A percentile compares a stretch with the other conserved stretches of the same genome.
phyloP scores from a whole-genome alignment of 345 rosid genomes.

The Citrus maxima region DNA sequence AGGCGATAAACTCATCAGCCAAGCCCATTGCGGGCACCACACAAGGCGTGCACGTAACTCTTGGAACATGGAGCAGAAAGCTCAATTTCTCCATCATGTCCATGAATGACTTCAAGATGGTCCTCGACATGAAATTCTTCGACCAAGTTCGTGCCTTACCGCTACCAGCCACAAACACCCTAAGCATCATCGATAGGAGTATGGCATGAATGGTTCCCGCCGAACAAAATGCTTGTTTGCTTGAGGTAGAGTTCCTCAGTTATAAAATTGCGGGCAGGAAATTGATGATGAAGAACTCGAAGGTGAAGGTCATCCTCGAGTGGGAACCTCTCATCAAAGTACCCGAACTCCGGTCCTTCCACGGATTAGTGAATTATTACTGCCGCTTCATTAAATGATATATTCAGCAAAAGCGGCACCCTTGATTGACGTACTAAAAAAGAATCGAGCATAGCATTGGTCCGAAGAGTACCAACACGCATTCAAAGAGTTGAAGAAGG shows the following conservation, averaged over 20 bases:
- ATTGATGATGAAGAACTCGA: fast-evolving
- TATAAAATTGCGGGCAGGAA: fast-evolving
- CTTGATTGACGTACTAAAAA: fast-evolving
- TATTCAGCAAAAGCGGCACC: too few relatives aligned
- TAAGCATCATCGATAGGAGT: too few relatives aligned
- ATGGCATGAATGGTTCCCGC: too few relatives aligned
- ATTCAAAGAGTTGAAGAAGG: fast-evolving
- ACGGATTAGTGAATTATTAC: fast-evolving
- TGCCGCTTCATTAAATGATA: fast-evolving
- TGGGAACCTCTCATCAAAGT: fast-evolving
- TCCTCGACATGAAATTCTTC: fast-evolving
- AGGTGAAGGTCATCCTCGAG: too few relatives aligned
- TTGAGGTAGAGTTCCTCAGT: too few relatives aligned
- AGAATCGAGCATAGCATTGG: too few relatives aligned
- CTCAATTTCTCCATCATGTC: too few relatives aligned
- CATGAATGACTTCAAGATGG: too few relatives aligned
- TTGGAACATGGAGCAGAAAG: too few relatives aligned
- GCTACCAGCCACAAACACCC: fast-evolving
- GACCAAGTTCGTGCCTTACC: fast-evolving
- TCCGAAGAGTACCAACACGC: too few relatives aligned
- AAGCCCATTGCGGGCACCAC: fast-evolving
- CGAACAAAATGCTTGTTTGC: fast-evolving
- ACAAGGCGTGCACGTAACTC: too few relatives aligned
- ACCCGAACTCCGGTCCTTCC: fast-evolving
- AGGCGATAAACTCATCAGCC: too few relatives aligned